Base-by-base conservation (phyloP, 805 yeast genomes). In the Tetrapisispora pingtungensis region DNA sequence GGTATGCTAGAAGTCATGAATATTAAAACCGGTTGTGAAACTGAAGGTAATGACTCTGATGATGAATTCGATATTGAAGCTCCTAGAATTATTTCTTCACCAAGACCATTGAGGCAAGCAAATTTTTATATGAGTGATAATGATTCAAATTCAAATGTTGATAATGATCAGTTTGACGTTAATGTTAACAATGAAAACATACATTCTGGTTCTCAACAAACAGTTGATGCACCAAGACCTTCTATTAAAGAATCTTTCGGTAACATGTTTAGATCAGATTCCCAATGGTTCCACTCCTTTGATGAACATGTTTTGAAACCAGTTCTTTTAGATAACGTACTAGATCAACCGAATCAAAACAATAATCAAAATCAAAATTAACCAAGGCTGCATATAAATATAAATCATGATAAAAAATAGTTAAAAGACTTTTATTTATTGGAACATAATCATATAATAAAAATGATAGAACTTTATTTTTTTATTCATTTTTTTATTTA, bases 41-140 rank as follows among this genome's bases (percentile, higher is more conserved):
- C 81, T 52, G 95, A 86, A 46, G 64, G 67, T 41, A 75, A 66
- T 45, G 89, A 80, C 33, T 78, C 87, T 41, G 98, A 93, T 64
- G 97, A 93, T 57, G 98, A 93, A 61, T 90, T 90, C 61, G 97
- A 90, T 58, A 82, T 88, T 40, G 97, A 89, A 64, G 84, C 85
- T 33, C 74, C 84, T 43, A 61, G 58, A 40, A 2, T 32, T 4
- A n/a, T 19, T n/a, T 6, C 33, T 15, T 26, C 40, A 3, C n/a
- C 33, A 10, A 17, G 18, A 12, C 33, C n/a, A 10, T 10, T 6
- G 4, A 6, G 15, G 27, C 40, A 37, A 37, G 33, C 33, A 17
- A 37, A 27, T 10, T 28, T 28, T 17, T 37, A 37, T 18, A 7
- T 64, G 7, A 70, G 66, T 42, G 22, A n/a, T 20, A 30, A 30